Evolutionary conservation across 164 flowering plant species (phyloP).

Genomic region (Annona squamosa): DNA sequence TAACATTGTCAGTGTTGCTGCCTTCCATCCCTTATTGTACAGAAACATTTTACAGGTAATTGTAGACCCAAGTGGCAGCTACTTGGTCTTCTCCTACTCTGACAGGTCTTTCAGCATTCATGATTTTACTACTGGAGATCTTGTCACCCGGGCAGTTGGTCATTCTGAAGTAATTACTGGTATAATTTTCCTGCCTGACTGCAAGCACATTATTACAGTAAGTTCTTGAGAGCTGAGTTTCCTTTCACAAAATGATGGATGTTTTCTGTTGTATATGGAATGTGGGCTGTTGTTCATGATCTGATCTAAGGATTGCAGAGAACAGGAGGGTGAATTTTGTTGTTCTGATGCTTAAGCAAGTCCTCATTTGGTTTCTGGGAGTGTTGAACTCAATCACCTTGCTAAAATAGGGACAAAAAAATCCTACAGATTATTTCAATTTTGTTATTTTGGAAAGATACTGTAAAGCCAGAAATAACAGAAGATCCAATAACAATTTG

Average conservation of each 20-base stretch:
- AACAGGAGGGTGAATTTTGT: background rate
- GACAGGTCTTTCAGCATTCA: constrained; percentile 57
- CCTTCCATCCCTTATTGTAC: background rate
- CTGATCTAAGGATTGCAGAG: background rate
- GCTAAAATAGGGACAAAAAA: background rate
- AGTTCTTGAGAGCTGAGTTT: constrained; percentile 21
- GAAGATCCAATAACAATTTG: background rate
- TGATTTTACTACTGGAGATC: constrained; percentile 48
- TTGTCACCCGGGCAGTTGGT: constrained; percentile 51
- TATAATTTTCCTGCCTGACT: constrained; percentile 60
- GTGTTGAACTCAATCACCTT: background rate
- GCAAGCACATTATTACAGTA: constrained; percentile 66
- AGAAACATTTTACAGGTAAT: constrained; percentile 33
- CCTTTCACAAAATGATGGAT: background rate
- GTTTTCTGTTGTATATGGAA: background rate
- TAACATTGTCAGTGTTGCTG: background rate
- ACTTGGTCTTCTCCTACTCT: constrained; percentile 65
- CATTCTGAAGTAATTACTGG: constrained; percentile 67
- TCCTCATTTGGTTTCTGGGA: background rate
- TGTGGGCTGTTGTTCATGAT: background rate
- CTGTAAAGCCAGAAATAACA: background rate
- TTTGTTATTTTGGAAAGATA: background rate
- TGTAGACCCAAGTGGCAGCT: constrained; percentile 68
- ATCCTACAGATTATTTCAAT: background rate
- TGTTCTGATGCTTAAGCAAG: background rate